Base-by-base conservation (phyloP, 202 grass and related monocot species). In the Eragrostis tef region DNA sequence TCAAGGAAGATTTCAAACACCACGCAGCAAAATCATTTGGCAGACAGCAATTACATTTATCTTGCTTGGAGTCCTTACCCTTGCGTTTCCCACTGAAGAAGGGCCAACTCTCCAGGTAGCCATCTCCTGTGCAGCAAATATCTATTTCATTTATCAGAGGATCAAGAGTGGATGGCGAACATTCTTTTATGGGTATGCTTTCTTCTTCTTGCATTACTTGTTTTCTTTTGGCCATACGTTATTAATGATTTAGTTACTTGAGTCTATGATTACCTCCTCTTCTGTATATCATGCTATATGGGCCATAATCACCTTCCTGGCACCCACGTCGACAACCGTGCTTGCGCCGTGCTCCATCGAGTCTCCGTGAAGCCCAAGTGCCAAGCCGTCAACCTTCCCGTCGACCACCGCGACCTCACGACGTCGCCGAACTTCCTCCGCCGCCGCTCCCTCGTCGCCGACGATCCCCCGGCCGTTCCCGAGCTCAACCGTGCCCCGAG, bases 81-180 rank as follows among this genome's bases (percentile, higher is more conserved):
- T 93, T 81, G 56, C 3, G 2, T 93, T 91, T 89, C 93, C 96
- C 80, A 90, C 93, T 6, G 93, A 96, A 93, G 93, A 96, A 59
- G 96, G 96, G 22, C 93, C 96, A 77, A 95, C 96, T 80, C 86
- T 96, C 19, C 96, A 99, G 84, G 90, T 99, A 66, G 81, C 86
- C 25, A 36, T 93, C 59, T 99, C 96, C 63, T 90, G 94, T 81
- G 91, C 87, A 24, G 83, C 88, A 80, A 89, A 92, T 77, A 86
- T 99, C 79, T 99, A 93, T 88, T 99, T 99, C 85, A 87, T 96
- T 76, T 88, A 96, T 81, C 81, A 88, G 71, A 89, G 90, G 66
- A 52, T 99, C 67, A 87, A 19, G 85, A 93, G 74, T 77, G 85
- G 89, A 76, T 83, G 92, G 81, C 87, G 84, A 74, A 75, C 96